These are phyloP conservation scores for Omphalotus guepiniiformis DNA, from an alignment of 768 basidiomycete species.

Conservation along the genomic window DNA sequence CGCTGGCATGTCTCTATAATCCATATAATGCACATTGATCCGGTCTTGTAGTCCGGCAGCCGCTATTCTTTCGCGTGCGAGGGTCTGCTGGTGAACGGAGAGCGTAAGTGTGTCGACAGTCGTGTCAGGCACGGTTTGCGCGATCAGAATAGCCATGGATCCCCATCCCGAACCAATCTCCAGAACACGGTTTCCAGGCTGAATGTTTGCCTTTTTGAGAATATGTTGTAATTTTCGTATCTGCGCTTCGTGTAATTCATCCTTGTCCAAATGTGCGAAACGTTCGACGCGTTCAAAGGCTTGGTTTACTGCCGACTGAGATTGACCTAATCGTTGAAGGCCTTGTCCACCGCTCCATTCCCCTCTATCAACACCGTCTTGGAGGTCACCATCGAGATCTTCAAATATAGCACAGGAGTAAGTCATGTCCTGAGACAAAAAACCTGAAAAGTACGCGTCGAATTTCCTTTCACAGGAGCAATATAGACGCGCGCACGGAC, in stretches of 20 bases:
- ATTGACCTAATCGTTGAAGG: conserved; percentile 22
- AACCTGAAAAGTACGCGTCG: conserved; percentile 28
- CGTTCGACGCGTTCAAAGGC: background rate
- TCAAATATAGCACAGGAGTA: conserved; percentile 73
- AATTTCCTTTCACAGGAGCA: conserved; percentile 1
- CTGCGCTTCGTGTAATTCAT: conserved; percentile 45
- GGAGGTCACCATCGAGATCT: conserved; percentile 56
- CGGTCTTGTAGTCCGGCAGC: conserved; percentile 46
- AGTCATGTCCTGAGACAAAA: conserved; percentile 69
- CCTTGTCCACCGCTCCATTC: conserved; percentile 35
- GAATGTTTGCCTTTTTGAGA: conserved; percentile 59
- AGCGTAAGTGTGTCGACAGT: conserved; percentile 71
- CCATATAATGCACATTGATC: conserved; percentile 70
- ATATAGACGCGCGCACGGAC: conserved; percentile 21
- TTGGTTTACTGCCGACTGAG: conserved; percentile 10
- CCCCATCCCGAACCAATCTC: conserved; percentile 85
- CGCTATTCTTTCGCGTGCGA: conserved; percentile 53
- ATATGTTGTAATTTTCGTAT: conserved; percentile 61
- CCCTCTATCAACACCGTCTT: conserved; percentile 18
- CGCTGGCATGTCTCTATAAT: conserved; percentile 60
- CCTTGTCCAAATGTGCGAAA: conserved; percentile 5
- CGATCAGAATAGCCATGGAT: conserved; percentile 61
- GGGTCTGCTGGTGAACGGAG: conserved; percentile 56
- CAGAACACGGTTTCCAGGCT: conserved; percentile 51
- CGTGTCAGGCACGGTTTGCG: conserved; percentile 48